Conservation (phyloP, 2,329 filamentous ascomycete genomes). For the Exophiala calicioides region DNA sequence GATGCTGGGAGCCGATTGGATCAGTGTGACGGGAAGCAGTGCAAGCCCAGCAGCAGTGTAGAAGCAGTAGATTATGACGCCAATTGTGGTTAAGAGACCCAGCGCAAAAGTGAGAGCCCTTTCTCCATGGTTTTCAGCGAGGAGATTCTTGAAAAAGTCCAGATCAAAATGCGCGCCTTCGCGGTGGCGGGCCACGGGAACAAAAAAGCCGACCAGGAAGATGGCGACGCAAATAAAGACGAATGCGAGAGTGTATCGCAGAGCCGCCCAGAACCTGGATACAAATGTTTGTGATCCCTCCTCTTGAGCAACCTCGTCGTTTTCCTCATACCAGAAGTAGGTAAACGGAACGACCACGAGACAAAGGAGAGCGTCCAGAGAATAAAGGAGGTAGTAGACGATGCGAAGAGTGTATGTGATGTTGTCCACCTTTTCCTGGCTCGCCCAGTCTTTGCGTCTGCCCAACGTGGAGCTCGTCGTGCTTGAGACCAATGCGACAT, state of each 20-base stretch:
- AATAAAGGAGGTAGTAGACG: slow-evolving; percentile 92
- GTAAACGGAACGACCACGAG: slow-evolving; percentile 88
- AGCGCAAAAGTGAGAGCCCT: slow-evolving; percentile 87
- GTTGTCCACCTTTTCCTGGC: slow-evolving; percentile 71
- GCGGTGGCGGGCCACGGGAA: slow-evolving; percentile 72
- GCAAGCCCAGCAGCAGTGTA: slow-evolving; percentile 90
- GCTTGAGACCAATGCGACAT: slow-evolving; percentile 90
- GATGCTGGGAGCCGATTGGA: slow-evolving; percentile 85
- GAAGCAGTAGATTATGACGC: slow-evolving; percentile 79
- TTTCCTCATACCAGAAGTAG: slow-evolving; percentile 98
- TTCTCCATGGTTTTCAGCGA: slow-evolving; percentile 82
- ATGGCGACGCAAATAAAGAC: slow-evolving; percentile 71
- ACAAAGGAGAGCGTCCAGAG: slow-evolving; percentile 85
- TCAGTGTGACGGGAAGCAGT: slow-evolving; percentile 82
- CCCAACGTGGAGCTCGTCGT: slow-evolving; percentile 76
- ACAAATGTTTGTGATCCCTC: slow-evolving; percentile 71
- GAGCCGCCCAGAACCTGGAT: slow-evolving; percentile 74
- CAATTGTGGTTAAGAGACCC: slow-evolving; percentile 83
- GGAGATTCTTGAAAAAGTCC: slow-evolving; percentile 85
- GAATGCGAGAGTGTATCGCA: slow-evolving; percentile 89
- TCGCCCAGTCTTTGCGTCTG: slow-evolving; percentile 92
- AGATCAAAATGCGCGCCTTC: slow-evolving; percentile 71
- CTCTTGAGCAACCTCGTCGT: slow-evolving; percentile 85
- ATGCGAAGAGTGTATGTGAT: slow-evolving; percentile 80
- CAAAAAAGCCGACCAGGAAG: slow-evolving; percentile 91